A percentile compares a stretch with the other conserved stretches of the same genome.
phyloP scores from a whole-genome alignment of 2,329 filamentous ascomycete genomes.

The Neofusicoccum umdonicola region DNA sequence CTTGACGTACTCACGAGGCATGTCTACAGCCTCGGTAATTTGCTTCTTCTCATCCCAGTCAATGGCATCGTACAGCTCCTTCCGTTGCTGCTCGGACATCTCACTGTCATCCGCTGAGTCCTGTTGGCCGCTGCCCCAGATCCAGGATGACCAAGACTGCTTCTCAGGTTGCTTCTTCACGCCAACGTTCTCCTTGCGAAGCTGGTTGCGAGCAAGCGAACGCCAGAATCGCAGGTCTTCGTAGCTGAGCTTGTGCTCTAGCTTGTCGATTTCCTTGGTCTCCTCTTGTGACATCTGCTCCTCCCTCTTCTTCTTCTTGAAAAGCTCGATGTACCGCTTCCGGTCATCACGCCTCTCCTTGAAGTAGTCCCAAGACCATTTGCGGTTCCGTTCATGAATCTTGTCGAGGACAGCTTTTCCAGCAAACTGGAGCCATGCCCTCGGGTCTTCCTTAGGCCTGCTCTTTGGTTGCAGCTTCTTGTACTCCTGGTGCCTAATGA shows the following conservation, averaged over 20 bases:
- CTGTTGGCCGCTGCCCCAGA: conserved; percentile 71
- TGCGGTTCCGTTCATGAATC: conserved; percentile 88
- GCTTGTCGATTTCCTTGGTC: conserved; percentile 64
- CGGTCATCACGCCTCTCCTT: conserved; percentile 89
- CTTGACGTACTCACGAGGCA: conserved; percentile 88
- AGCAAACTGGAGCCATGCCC: conserved; percentile 89
- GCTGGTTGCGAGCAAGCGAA: conserved; percentile 86
- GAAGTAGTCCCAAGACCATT: conserved; percentile 97
- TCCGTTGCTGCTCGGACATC: conserved; percentile 92
- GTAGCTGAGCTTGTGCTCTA: conserved; percentile 87
- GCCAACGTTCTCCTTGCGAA: conserved; percentile 91
- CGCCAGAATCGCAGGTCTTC: conserved; percentile 98
- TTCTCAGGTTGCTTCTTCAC: conserved; percentile 74
- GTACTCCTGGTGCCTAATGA: conserved; percentile 95
- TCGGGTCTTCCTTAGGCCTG: conserved; percentile 81
- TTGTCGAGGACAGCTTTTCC: conserved; percentile 85
- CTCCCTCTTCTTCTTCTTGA: conserved; percentile 85
- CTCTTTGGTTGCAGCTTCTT: conserved; percentile 87
- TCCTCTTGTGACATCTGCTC: conserved; percentile 68
- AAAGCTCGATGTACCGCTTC: conserved; percentile 83
- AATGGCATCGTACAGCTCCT: conserved; percentile 95
- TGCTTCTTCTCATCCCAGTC: conserved; percentile 97
- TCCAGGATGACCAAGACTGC: conserved; percentile 88
- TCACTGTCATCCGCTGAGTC: conserved; percentile 73
- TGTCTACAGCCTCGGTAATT: conserved; percentile 80